Evolutionary conservation across 306 rosid genomes (phyloP).

Genomic region (Lathyrus oleraceus): DNA sequence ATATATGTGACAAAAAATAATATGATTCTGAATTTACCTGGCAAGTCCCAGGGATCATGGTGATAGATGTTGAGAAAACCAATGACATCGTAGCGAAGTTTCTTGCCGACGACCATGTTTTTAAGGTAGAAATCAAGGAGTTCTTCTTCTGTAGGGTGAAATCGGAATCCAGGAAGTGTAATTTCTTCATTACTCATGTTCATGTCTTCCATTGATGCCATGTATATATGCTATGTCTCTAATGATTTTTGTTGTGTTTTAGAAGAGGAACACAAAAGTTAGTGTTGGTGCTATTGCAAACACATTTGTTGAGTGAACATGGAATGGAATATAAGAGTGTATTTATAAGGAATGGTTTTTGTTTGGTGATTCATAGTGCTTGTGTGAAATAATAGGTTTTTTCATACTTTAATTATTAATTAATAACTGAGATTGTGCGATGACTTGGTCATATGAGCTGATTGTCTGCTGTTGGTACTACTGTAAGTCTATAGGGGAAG

Average conservation of each 20-base stretch:
- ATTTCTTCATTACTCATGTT: slow-evolving; percentile 40
- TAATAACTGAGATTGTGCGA: background rate
- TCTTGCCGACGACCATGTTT: slow-evolving; percentile 62
- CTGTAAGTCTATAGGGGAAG: background rate
- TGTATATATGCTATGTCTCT: background rate
- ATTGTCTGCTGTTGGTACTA: background rate
- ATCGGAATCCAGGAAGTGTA: slow-evolving; percentile 85
- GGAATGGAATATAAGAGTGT: background rate
- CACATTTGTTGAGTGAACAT: slow-evolving; percentile 18
- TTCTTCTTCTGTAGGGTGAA: slow-evolving; percentile 96
- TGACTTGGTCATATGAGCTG: slow-evolving; percentile 44
- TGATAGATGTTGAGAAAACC: slow-evolving; percentile 81
- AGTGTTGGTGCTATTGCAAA: slow-evolving; percentile 4
- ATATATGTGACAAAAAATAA: background rate
- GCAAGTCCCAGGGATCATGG: slow-evolving; percentile 86
- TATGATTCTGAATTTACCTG: slow-evolving; percentile 47
- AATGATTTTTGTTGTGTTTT: background rate
- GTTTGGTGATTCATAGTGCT: background rate
- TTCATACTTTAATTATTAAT: background rate
- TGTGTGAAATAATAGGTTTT: background rate
- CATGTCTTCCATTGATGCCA: slow-evolving; percentile 43
- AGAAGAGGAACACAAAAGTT: background rate
- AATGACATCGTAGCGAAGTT: slow-evolving; percentile 64
- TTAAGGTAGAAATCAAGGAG: slow-evolving; percentile 88
- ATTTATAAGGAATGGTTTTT: slow-evolving; percentile 39